phyloP scores from a whole-genome alignment of 2,329 filamentous ascomycete genomes.

The Cadophora gregata region DNA sequence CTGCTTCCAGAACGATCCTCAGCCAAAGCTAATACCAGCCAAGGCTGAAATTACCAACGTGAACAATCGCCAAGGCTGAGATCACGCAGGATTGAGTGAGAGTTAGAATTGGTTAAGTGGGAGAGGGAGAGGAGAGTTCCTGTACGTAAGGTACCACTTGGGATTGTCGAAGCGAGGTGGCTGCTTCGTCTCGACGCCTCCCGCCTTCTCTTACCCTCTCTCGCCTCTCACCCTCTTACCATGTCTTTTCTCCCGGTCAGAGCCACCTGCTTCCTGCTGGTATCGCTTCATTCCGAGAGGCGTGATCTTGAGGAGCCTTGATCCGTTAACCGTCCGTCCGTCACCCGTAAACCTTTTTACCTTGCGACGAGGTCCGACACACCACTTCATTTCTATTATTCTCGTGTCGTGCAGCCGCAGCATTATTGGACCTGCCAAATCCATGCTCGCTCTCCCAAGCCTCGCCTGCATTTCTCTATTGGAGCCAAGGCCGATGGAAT shows the following conservation, averaged over 20 bases:
- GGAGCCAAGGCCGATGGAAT: neutral
- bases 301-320: neutral
- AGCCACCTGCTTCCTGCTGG: neutral
- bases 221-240: neutral
- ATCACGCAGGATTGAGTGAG: neutral
- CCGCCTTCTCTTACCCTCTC: neutral
- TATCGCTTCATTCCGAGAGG: neutral
- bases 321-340: neutral
- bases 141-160: no score
- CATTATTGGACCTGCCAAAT: conserved; percentile 13
- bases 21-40: neutral
- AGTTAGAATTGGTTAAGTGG: neutral
- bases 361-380: neutral
- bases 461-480: neutral
- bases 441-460: neutral
- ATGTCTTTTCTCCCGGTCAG: neutral
- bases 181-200: neutral
- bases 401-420: neutral
- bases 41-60: neutral
- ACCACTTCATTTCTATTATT: neutral
- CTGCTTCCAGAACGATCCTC: conserved; percentile 13
- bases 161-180: neutral
- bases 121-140: no score
- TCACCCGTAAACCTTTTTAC: neutral
- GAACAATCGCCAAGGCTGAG: conserved; percentile 3